A percentile compares a stretch with the other conserved stretches of the same genome.
Conservation (phyloP, 2,329 filamentous ascomycete species). For the Pseudogymnoascus sp. region DNA sequence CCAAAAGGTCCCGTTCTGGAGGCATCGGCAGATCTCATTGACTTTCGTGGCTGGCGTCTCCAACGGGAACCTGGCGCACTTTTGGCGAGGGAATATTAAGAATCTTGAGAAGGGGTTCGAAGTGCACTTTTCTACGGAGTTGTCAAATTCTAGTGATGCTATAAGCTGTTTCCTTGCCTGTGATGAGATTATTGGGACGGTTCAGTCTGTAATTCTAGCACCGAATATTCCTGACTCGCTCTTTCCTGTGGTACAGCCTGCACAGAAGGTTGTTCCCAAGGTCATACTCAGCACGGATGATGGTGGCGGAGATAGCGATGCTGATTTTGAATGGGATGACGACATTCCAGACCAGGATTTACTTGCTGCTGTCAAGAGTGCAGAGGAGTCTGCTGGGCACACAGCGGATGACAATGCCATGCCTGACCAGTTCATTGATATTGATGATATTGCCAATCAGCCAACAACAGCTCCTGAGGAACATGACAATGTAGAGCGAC, state of each 20-base stretch:
- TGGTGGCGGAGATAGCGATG: constrained; percentile 25
- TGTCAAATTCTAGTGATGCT: constrained; percentile 48
- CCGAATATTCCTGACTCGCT: constrained; percentile 30
- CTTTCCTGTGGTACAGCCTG: constrained; percentile 24
- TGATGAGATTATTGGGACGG: constrained; percentile 70
- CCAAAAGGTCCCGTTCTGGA: constrained; percentile 55
- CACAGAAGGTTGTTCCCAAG: not conserved
- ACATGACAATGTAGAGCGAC: constrained; percentile 6
- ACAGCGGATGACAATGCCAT: constrained; percentile 14
- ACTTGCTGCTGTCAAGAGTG: constrained; percentile 29
- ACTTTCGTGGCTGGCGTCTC: constrained; percentile 70
- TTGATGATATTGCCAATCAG: constrained; percentile 48
- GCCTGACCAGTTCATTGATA: constrained; percentile 43
- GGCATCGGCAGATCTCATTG: constrained; percentile 57
- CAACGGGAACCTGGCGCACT: constrained; percentile 64
- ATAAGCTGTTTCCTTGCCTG: constrained; percentile 71
- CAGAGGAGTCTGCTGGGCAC: constrained; percentile 20
- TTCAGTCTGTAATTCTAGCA: constrained; percentile 20
- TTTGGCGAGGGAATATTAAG: constrained; percentile 55
- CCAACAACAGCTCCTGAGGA: not conserved
- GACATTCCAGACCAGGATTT: constrained; percentile 39
- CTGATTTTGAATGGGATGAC: constrained; percentile 16
- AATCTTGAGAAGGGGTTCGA: constrained; percentile 55
- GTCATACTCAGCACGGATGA: not conserved
- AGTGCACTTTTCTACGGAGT: constrained; percentile 50